These are phyloP conservation scores for Podospora bellae-mahoneyi DNA, from an alignment of 495 filamentous ascomycete species.

Conservation along the genomic window DNA sequence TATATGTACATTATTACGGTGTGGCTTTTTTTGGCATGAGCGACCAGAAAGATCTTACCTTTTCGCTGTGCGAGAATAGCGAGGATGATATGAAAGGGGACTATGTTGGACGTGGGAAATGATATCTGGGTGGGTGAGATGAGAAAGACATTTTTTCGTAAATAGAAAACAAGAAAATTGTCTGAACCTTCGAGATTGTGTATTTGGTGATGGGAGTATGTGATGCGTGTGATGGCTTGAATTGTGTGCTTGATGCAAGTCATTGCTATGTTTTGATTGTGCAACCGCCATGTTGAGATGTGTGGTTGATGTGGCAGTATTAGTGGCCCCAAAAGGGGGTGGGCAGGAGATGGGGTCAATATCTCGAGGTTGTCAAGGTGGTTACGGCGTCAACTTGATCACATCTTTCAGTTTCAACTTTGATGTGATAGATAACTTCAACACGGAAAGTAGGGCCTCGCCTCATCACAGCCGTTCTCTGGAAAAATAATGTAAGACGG, in stretches of 20 bases:
- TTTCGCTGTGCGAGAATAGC: neutral
- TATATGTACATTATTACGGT: neutral
- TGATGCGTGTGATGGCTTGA: neutral
- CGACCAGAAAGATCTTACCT: neutral
- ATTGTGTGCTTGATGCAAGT: neutral
- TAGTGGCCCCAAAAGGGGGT: neutral
- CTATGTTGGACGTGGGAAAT: too few species aligned
- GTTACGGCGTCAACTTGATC: slow-evolving; percentile 11
- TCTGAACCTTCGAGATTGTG: neutral
- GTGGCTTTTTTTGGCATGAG: neutral
- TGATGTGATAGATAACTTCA: neutral
- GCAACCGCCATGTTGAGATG: neutral
- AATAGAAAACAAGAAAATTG: slow-evolving; percentile 2
- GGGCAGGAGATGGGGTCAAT: slow-evolving; percentile 1
- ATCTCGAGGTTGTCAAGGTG: neutral
- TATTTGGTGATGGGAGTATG: neutral
- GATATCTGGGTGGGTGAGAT: neutral
- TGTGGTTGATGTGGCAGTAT: neutral
- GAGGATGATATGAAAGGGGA: neutral
- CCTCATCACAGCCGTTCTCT: neutral
- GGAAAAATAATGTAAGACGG: neutral
- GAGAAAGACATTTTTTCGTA: slow-evolving; percentile 1
- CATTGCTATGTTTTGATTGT: neutral
- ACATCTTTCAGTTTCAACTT: neutral
- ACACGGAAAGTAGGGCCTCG: neutral